phyloP scores from a whole-genome alignment of 805 yeast species.

The Kuraishia piskuri region DNA sequence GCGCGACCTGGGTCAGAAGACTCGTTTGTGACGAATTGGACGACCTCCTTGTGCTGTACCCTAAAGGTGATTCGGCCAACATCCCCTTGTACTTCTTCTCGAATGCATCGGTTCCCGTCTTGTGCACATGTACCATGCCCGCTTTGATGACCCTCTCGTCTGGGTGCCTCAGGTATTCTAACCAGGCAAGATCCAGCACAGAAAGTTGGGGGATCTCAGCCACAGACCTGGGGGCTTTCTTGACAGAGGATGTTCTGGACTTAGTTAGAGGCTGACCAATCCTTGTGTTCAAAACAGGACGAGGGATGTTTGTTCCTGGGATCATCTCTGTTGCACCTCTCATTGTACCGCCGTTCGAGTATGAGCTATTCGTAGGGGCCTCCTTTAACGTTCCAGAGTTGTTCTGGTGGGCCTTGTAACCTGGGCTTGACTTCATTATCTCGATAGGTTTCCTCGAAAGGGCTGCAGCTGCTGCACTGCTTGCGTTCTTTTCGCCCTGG shows the following conservation, averaged over 20 bases:
- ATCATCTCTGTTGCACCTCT: conserved; percentile 27
- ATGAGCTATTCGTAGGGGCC: background rate
- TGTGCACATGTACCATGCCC: conserved; percentile 42
- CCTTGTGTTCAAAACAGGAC: conserved; percentile 38
- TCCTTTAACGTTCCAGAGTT: background rate
- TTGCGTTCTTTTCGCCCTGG: conserved; percentile 6
- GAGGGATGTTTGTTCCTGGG: conserved; percentile 51
- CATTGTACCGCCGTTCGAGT: background rate
- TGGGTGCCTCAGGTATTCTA: conserved; percentile 37
- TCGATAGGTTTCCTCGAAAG: conserved; percentile 6
- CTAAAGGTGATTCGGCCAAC: conserved; percentile 52
- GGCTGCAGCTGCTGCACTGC: conserved; percentile 15
- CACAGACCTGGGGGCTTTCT: conserved; percentile 2
- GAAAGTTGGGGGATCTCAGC: conserved; percentile 36
- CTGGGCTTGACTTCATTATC: conserved; percentile 1
- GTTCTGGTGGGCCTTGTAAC: background rate
- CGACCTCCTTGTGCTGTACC: conserved; percentile 30
- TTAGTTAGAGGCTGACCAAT: conserved; percentile 6
- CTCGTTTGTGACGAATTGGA: conserved; percentile 13
- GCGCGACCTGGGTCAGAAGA: conserved; percentile 33
- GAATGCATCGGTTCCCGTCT: conserved; percentile 36
- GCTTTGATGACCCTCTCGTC: conserved; percentile 55
- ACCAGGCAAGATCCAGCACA: conserved; percentile 51
- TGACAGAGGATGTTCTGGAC: conserved; percentile 1
- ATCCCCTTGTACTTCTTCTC: conserved; percentile 51